phyloP scores from a whole-genome alignment of 495 filamentous ascomycete genomes.

The Jackrogersella minutella region DNA sequence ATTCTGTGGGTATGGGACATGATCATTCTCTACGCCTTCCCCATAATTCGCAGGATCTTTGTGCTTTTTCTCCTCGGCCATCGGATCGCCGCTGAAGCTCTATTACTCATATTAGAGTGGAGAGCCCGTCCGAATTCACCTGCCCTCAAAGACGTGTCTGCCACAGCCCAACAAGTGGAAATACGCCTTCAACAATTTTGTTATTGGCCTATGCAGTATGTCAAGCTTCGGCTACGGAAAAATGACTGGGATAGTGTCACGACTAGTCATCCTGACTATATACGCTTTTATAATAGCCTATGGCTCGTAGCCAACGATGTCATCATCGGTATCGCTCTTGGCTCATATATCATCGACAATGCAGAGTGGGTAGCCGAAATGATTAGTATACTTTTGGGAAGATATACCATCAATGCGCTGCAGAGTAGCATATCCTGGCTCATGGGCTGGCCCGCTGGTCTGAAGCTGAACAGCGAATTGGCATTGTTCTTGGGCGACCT shows the following conservation, averaged over 20 bases:
- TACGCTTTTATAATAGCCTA: slow-evolving; percentile 97
- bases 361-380: slow-evolving; percentile 82
- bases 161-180: slow-evolving; percentile 97
- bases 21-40: slow-evolving; percentile 78
- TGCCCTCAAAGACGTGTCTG: slow-evolving; percentile 93
- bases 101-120: slow-evolving; percentile 87
- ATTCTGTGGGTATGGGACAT: slow-evolving; percentile 73
- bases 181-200: slow-evolving; percentile 98
- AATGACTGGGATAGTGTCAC: slow-evolving; percentile 96
- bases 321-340: slow-evolving; percentile 96
- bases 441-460: slow-evolving; percentile 95
- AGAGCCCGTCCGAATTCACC: slow-evolving; percentile 78
- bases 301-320: slow-evolving; percentile 99
- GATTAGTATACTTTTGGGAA: slow-evolving; percentile 78
- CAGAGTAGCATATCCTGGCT: slow-evolving; percentile 93
- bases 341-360: slow-evolving; percentile 97
- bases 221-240: slow-evolving; percentile 85
- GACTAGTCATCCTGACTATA: slow-evolving; percentile 96
- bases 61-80: slow-evolving; percentile 81
- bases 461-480: slow-evolving; percentile 96
- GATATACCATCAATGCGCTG: slow-evolving; percentile 88
- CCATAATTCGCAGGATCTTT: slow-evolving; percentile 75
- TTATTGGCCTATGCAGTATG: slow-evolving; percentile 97
- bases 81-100: slow-evolving; percentile 78
- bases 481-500: slow-evolving; percentile 92